These are phyloP conservation scores for Smittium culicis DNA, from an alignment of 371 early-diverging fungal genomes.

Conservation along the genomic window DNA sequence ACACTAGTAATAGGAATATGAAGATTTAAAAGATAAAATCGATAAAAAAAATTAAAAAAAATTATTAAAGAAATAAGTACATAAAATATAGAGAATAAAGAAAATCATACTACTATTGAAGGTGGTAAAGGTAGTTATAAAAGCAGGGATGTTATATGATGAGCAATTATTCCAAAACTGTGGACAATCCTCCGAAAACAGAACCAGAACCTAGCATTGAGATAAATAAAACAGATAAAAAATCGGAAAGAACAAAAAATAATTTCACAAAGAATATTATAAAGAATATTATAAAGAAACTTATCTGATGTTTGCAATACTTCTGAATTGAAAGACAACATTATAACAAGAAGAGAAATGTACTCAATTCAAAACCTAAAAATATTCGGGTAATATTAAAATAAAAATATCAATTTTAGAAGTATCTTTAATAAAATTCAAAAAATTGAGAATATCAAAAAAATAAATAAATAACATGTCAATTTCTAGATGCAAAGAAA, in stretches of 20 bases:
- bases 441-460: neutral
- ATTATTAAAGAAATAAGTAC: neutral
- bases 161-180: too few relatives aligned
- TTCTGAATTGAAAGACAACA: neutral
- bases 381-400: neutral
- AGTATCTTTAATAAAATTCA: conserved; percentile 1
- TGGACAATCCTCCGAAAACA: too few relatives aligned
- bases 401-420: neutral
- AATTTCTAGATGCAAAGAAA: neutral
- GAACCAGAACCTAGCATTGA: too few relatives aligned
- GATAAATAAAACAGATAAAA: neutral
- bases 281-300: neutral
- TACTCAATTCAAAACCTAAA: neutral
- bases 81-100: neutral
- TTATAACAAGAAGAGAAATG: neutral
- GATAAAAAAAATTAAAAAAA: neutral
- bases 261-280: neutral
- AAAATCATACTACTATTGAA: too few relatives aligned
- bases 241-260: neutral
- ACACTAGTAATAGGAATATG: neutral
- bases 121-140: too few relatives aligned
- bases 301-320: neutral
- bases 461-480: neutral
- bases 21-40: neutral
- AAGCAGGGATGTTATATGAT: too few relatives aligned